Base-by-base conservation (phyloP, 108 stramenopile species). In the Cyclotella sp. region DNA sequence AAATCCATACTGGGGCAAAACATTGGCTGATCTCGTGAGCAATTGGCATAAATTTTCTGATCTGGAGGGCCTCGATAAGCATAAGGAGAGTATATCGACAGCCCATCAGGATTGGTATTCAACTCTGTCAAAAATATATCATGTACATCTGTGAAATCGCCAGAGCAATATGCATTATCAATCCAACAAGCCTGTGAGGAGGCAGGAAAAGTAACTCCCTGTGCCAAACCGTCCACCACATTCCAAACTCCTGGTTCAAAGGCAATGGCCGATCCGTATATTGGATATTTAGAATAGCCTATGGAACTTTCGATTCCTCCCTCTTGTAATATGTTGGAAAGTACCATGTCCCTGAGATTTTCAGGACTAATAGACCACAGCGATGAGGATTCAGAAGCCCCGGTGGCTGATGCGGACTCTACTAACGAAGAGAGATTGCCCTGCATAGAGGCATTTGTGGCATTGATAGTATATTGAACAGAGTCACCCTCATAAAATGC, bases 1-100 rank as follows among this genome's bases (percentile, higher is more conserved):
- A 73, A 46, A 53, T 73, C 72, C 72, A 73, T 73, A 40, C 62
- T 73, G 9, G 72, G 72, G 52, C 72, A 73, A 52, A 52, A 73
- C 14, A 63, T 47, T 21, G 62, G 72, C 9, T 51, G n/a, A n/a
- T 9, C 47, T 2, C 28, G 49, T 40, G 72, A 73, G 30, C 72
- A 73, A 7, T 63, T 52, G n/a, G 42, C 28, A 39, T 73, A 73
- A 10, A 63, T 29, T 34, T 0, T 63, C 40, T 62, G 16, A 45
- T 63, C 49, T 9, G 61, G 60, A 8, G 47, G 47, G 24, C 72
- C 72, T 52, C 72, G 44, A 63, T 44, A 73, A 13, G 61, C 72
- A 73, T 73, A 73, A 16, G 72, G 72, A 40, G 61, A 51, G 34
- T 73, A 73, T 16, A 73, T 47, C 14, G 61, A 40, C 49, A 39